Conservation (phyloP, 1,139 yeast species). For the Taphrina pruni region DNA sequence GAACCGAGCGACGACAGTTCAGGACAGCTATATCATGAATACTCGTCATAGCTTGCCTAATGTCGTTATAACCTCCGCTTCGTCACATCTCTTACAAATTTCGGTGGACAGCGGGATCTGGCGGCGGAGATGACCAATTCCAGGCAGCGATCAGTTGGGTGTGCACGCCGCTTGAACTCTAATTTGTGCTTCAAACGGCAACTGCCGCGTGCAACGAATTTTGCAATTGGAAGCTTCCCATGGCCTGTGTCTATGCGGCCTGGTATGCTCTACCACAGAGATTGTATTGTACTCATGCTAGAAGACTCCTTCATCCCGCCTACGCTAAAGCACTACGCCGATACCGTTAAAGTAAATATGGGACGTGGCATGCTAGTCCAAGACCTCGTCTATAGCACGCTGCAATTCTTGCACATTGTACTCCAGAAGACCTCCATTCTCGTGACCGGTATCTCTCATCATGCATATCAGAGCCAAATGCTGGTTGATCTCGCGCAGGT, state of each 20-base stretch:
- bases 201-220: not conserved
- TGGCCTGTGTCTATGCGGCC: too few relatives aligned
- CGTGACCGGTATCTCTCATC: slow-evolving; percentile 63
- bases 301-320: not conserved
- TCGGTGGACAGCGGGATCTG: slow-evolving; percentile 7
- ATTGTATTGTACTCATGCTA: too few relatives aligned
- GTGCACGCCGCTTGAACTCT: not conserved
- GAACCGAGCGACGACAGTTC: too few relatives aligned
- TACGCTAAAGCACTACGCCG: not conserved
- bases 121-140: slow-evolving; percentile 8
- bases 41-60: too few relatives aligned
- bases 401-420: slow-evolving; percentile 85
- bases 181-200: not conserved
- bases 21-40: too few relatives aligned
- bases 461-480: slow-evolving; percentile 91
- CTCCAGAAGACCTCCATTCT: slow-evolving; percentile 72
- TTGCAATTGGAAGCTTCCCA: not conserved
- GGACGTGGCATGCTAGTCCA: slow-evolving; percentile 4
- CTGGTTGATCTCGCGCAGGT: slow-evolving; percentile 87
- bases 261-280: too few relatives aligned
- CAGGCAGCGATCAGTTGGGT: not conserved
- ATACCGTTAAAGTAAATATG: too few relatives aligned
- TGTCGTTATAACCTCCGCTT: not conserved
- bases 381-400: slow-evolving; percentile 77
- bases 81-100: slow-evolving; percentile 5